Percentiles rank a stretch among this genome's conserved stretches.
These are phyloP conservation scores for Symbiotaphrina buchneri DNA, from an alignment of 495 filamentous ascomycete species.

Conservation along the genomic window DNA sequence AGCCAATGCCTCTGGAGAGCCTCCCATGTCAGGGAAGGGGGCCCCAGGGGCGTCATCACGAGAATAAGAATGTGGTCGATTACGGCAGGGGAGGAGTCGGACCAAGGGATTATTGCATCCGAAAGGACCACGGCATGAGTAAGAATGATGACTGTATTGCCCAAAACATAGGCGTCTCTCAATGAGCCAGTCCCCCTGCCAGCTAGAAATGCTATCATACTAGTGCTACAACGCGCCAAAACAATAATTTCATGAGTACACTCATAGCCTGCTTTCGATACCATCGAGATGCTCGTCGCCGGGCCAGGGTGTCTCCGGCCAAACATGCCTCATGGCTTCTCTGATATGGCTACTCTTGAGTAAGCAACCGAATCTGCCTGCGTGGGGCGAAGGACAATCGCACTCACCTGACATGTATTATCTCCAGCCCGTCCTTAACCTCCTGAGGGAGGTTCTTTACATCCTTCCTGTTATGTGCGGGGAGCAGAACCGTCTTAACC, in stretches of 20 bases:
- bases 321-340: conserved; percentile 66
- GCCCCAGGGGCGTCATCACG: too few species aligned
- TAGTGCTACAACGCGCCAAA: conserved; percentile 16
- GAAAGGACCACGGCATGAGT: too few species aligned
- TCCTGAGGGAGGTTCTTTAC: conserved; percentile 80
- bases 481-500: conserved; percentile 83
- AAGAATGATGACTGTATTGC: too few species aligned
- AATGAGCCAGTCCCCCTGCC: too few species aligned
- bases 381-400: conserved; percentile 6
- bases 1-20: too few species aligned
- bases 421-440: conserved; percentile 69
- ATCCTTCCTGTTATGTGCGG: conserved; percentile 78
- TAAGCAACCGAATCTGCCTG: conserved; percentile 7
- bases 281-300: conserved; percentile 43
- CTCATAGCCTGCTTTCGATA: conserved; percentile 38
- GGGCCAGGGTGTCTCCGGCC: conserved; percentile 68
- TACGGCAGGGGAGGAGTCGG: too few species aligned
- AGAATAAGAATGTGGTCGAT: too few species aligned
- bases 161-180: too few species aligned
- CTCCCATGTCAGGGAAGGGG: too few species aligned
- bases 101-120: too few species aligned
- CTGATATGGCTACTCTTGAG: conserved; percentile 45
- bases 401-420: conserved; percentile 67
- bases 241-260: conserved; percentile 22
- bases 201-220: too few species aligned